Conservation (phyloP, 129 eudicot species). For the Chrysanthemum lavandulifolium region DNA sequence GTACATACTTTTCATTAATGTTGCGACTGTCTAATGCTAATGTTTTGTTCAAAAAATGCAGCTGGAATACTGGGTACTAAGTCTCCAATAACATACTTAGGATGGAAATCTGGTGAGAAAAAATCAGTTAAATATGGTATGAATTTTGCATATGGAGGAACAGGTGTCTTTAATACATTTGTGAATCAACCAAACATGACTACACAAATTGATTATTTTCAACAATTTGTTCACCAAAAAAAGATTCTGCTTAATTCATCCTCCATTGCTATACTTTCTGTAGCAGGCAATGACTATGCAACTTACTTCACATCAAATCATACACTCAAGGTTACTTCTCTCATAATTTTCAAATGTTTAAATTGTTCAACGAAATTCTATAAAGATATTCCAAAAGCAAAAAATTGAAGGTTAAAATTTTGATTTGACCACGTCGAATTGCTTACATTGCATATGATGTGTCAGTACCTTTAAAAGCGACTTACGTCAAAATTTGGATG, state of each 20-base stretch:
- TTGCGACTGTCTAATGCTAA: no score
- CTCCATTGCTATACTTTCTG: constrained; percentile 52
- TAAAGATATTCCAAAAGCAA: background rate
- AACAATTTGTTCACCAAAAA: constrained; percentile 42
- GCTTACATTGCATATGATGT: no score
- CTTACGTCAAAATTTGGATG: no score
- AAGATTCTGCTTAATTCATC: constrained; percentile 37
- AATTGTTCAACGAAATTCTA: background rate
- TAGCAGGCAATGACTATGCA: constrained; percentile 78
- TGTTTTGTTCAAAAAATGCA: constrained; percentile 25
- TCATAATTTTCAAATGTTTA: background rate
- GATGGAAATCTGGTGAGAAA: constrained; percentile 38
- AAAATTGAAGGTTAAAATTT: no score
- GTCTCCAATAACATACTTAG: constrained; percentile 52
- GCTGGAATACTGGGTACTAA: constrained; percentile 51
- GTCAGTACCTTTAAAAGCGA: no score
- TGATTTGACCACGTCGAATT: no score
- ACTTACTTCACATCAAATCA: constrained; percentile 52
- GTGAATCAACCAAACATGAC: constrained; percentile 74
- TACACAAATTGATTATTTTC: constrained; percentile 60
- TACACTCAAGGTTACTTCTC: constrained; percentile 39
- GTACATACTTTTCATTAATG: no score
- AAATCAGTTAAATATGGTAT: constrained; percentile 41
- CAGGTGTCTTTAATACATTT: constrained; percentile 71
- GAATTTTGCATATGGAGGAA: constrained; percentile 89